These are phyloP conservation scores for Phaeosphaeria sp. DNA, from an alignment of 2,329 filamentous ascomycete species.

Conservation along the genomic window DNA sequence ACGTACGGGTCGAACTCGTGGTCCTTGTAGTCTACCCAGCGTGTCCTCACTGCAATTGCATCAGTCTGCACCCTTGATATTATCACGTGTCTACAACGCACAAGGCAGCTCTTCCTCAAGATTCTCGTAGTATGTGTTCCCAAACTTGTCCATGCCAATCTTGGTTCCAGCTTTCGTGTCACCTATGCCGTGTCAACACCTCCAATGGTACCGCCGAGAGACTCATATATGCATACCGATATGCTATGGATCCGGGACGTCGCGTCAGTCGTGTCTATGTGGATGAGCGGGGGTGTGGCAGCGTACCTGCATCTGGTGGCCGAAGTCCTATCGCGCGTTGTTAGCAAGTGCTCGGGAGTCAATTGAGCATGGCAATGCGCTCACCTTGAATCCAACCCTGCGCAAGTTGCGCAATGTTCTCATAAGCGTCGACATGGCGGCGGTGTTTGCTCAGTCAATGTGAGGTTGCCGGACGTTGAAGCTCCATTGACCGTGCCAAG, in stretches of 20 bases:
- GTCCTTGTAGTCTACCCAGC: slow-evolving; percentile 97
- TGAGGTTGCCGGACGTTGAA: slow-evolving; percentile 25
- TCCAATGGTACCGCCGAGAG: neutral
- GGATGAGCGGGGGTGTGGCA: slow-evolving; percentile 24
- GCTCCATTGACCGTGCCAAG: slow-evolving; percentile 37
- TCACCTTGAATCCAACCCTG: slow-evolving; percentile 86
- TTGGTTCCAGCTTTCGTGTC: slow-evolving; percentile 94
- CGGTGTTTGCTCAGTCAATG: slow-evolving; percentile 27
- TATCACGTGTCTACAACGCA: slow-evolving; percentile 55
- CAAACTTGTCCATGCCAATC: slow-evolving; percentile 84
- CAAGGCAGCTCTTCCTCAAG: slow-evolving; percentile 84
- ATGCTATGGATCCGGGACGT: slow-evolving; percentile 36
- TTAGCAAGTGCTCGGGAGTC: slow-evolving; percentile 39
- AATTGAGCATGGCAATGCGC: slow-evolving; percentile 23
- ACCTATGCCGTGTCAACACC: slow-evolving; percentile 62
- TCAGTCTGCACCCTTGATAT: slow-evolving; percentile 12
- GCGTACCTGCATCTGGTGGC: slow-evolving; percentile 89
- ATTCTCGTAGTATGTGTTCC: slow-evolving; percentile 99
- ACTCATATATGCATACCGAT: slow-evolving; percentile 41
- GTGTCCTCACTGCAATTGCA: slow-evolving; percentile 74
- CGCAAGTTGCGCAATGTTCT: slow-evolving; percentile 88
- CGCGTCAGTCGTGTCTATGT: slow-evolving; percentile 33
- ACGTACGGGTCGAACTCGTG: slow-evolving; percentile 80
- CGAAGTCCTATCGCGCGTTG: slow-evolving; percentile 72
- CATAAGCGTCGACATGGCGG: slow-evolving; percentile 86